A percentile compares a stretch with the other conserved stretches of the same genome.
phyloP scores from a whole-genome alignment of 129 eudicot species.

The Chrysanthemum seticuspe region DNA sequence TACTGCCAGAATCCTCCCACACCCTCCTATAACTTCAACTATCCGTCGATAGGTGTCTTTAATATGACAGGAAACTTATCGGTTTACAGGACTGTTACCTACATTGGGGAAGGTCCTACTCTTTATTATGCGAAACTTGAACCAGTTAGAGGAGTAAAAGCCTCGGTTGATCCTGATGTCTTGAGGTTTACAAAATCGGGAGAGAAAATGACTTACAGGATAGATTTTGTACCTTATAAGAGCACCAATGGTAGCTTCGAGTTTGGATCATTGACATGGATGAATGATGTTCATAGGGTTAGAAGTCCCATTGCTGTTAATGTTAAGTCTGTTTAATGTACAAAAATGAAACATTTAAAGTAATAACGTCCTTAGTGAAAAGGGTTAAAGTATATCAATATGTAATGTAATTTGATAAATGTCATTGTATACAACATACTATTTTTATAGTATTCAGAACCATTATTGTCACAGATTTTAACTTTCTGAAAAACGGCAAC shows the following conservation, averaged over 20 bases:
- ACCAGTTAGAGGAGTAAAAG: slow-evolving; percentile 40
- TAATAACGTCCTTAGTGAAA: too few relatives aligned
- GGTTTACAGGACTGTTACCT: slow-evolving; percentile 56
- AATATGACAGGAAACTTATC: slow-evolving; percentile 47
- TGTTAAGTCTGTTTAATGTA: background rate
- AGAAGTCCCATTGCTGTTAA: slow-evolving; percentile 59
- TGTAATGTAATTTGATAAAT: too few relatives aligned
- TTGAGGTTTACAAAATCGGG: slow-evolving; percentile 37
- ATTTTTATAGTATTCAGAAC: too few relatives aligned
- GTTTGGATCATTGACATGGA: slow-evolving; percentile 66
- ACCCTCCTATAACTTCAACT: slow-evolving; percentile 53
- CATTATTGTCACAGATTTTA: too few relatives aligned
- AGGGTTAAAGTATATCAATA: too few relatives aligned
- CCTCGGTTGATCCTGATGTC: slow-evolving; percentile 46
- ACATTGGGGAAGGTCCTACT: slow-evolving; percentile 46
- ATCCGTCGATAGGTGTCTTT: slow-evolving; percentile 61
- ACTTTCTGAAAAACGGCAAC: too few relatives aligned
- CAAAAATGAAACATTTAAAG: too few relatives aligned
- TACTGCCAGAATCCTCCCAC: slow-evolving; percentile 39
- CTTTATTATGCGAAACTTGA: slow-evolving; percentile 48
- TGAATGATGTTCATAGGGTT: slow-evolving; percentile 42
- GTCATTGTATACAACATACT: too few relatives aligned
- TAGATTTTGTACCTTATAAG: slow-evolving; percentile 45
- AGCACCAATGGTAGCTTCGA: slow-evolving; percentile 46
- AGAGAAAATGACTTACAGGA: slow-evolving; percentile 46